Evolutionary conservation across 495 filamentous ascomycete species (phyloP).

Genomic region (Recurvomyces mirabilis): DNA sequence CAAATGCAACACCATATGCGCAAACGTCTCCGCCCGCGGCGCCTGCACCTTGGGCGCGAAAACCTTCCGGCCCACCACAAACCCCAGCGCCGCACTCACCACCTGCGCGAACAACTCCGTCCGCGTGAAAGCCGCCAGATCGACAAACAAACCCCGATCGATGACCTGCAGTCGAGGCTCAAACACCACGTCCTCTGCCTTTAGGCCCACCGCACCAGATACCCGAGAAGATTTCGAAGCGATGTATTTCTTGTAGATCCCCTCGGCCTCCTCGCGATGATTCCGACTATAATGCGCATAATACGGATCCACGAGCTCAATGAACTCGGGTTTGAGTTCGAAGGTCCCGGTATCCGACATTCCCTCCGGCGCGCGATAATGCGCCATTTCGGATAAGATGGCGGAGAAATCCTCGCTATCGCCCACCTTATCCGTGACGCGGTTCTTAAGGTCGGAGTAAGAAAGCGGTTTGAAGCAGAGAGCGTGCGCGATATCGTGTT

Average conservation of each 20-base stretch:
- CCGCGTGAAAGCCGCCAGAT: constrained; percentile 64
- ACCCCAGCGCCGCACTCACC: constrained; percentile 76
- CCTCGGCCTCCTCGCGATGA: constrained; percentile 91
- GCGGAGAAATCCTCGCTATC: constrained; percentile 66
- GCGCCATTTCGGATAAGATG: constrained; percentile 82
- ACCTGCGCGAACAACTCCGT: constrained; percentile 83
- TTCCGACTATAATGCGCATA: constrained; percentile 92
- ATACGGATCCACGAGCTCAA: constrained; percentile 85
- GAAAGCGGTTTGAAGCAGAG: constrained; percentile 93
- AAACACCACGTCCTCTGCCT: constrained; percentile 75
- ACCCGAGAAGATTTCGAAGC: no score
- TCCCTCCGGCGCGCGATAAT: constrained; percentile 80
- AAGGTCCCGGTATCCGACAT: constrained; percentile 87
- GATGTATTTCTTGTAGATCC: constrained; percentile 70
- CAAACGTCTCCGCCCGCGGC: constrained; percentile 78
- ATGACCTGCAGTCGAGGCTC: constrained; percentile 80
- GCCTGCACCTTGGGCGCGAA: constrained; percentile 55
- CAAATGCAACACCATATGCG: constrained; percentile 84
- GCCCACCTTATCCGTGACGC: constrained; percentile 74
- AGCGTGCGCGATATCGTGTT: constrained; percentile 81
- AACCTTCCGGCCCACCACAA: constrained; percentile 32
- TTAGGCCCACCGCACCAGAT: constrained; percentile 79
- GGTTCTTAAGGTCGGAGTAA: constrained; percentile 74
- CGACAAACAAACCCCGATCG: constrained; percentile 58
- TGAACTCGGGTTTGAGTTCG: constrained; percentile 72